These are phyloP conservation scores for Aspergillus texensis DNA, from an alignment of 2,329 filamentous ascomycete genomes.

Conservation along the genomic window DNA sequence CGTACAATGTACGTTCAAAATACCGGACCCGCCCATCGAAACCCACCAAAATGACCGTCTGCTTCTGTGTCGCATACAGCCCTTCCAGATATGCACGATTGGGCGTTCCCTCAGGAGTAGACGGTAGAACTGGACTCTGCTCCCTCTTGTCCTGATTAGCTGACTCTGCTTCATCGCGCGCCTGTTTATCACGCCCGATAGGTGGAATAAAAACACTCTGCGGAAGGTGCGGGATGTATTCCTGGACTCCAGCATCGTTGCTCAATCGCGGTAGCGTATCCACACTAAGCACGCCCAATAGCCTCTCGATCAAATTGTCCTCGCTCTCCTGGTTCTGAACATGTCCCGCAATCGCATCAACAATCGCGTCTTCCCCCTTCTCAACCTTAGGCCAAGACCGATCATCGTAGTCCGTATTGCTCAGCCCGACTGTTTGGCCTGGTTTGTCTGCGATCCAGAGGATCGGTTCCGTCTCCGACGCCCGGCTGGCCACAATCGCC, in stretches of 20 bases:
- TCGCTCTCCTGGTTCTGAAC: constrained; percentile 45
- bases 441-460: constrained; percentile 49
- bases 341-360: constrained; percentile 49
- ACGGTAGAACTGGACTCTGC: constrained; percentile 17
- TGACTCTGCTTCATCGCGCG: constrained; percentile 12
- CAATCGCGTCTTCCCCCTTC: constrained; percentile 55
- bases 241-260: constrained; percentile 51
- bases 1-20: constrained; percentile 61
- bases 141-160: neutral
- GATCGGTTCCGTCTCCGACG: constrained; percentile 49
- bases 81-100: constrained; percentile 44
- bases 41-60: constrained; percentile 60
- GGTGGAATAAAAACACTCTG: constrained; percentile 62
- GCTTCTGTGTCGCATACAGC: constrained; percentile 64
- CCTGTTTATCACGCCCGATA: constrained; percentile 47
- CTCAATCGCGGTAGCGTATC: constrained; percentile 57
- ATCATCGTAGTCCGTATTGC: constrained; percentile 61
- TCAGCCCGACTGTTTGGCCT: constrained; percentile 58
- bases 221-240: constrained; percentile 56
- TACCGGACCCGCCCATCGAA: constrained; percentile 56
- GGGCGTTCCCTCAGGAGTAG: constrained; percentile 9
- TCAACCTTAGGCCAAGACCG: constrained; percentile 62
- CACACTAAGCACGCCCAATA: constrained; percentile 54
- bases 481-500: constrained; percentile 61
- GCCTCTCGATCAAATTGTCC: constrained; percentile 47